These are phyloP conservation scores for Rhododendron vialii DNA, from an alignment of 148 eudicot genomes.

Conservation along the genomic window DNA sequence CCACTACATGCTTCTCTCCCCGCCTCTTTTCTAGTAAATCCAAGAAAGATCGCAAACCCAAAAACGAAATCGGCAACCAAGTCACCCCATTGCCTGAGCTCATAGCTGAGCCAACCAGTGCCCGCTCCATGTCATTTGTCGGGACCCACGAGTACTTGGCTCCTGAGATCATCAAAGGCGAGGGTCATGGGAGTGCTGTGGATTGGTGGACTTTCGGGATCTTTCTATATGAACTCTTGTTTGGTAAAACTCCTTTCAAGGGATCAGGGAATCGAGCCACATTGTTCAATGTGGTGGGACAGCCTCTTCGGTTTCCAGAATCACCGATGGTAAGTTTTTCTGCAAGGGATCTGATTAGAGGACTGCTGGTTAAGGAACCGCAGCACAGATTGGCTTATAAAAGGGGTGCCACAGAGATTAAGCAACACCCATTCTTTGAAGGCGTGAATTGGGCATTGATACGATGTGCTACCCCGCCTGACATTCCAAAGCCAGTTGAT, in stretches of 20 bases:
- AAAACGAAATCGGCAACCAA: slow-evolving; percentile 47
- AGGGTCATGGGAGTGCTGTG: slow-evolving; percentile 67
- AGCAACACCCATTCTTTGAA: slow-evolving; percentile 63
- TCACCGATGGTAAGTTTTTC: slow-evolving; percentile 47
- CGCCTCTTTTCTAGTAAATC: slow-evolving; percentile 61
- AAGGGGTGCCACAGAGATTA: slow-evolving; percentile 62
- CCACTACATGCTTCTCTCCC: slow-evolving; percentile 65
- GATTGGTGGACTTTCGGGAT: slow-evolving; percentile 76
- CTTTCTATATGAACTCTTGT: slow-evolving; percentile 52
- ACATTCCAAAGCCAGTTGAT: slow-evolving; percentile 49
- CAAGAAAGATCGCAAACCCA: slow-evolving; percentile 49
- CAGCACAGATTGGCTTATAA: slow-evolving; percentile 57
- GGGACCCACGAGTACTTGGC: slow-evolving; percentile 35
- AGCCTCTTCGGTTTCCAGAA: slow-evolving; percentile 63
- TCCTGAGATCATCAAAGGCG: slow-evolving; percentile 50
- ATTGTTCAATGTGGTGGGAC: slow-evolving; percentile 62
- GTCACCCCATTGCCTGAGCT: slow-evolving; percentile 62
- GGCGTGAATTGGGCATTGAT: slow-evolving; percentile 70
- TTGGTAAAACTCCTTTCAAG: slow-evolving; percentile 63
- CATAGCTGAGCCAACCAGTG: slow-evolving; percentile 61
- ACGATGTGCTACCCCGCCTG: slow-evolving; percentile 62
- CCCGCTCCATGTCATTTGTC: slow-evolving; percentile 68
- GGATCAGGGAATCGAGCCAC: slow-evolving; percentile 67
- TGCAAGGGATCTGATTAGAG: slow-evolving; percentile 54
- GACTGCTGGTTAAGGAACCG: slow-evolving; percentile 61